Evolutionary conservation across 1,284 basidiomycete genomes (phyloP), one percentile per base, ranked within the genome.

Genomic region (Wolfiporia cocos): DNA sequence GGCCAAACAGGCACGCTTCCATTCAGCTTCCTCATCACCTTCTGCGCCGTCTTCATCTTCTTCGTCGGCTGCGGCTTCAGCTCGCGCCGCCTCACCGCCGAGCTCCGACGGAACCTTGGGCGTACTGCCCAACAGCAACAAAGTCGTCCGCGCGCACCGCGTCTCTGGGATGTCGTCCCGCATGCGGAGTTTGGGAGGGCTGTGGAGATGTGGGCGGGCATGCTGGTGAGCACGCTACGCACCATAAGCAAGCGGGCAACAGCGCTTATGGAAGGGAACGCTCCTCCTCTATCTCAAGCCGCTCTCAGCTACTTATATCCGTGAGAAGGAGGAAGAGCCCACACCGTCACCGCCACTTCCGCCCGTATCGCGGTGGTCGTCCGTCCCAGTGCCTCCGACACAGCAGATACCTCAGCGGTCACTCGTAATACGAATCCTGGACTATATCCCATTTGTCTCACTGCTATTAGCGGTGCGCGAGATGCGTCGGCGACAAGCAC

Each of bases 1-100:
- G n/a, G n/a, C n/a, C n/a, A n/a, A n/a, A n/a, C n/a, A n/a, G 57
- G 53, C 2, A 57, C 57, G 7, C 53, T 61, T 18, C 58, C 56
- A 12, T 81, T 81, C 50, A 78, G 77, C 31, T 81, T 81, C 54
- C 68, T 81, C 48, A 69, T 81, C 56, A 72, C 76, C 24, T 78
- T 81, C 53, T 62, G 78, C 54, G 69, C 72, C 6, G 66, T 81
- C 41, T 67, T 81, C 32, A 61, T 80, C 39, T 61, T 79, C 43
- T 78, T 80, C 47, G 62, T 78, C 18, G 73, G 66, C 5, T 80
- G 77, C 46, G 76, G 75, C 9, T 54, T 80, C 17, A 64, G 72
- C 23, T 70, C 76, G 12, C 67, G 78, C 44, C 63, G 74, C 23
- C 48, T 54, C 21, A 49, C 53, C 4, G 41, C 42, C 37, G 46